phyloP scores from a whole-genome alignment of 805 yeast species.

The Starmerella vaccinii region DNA sequence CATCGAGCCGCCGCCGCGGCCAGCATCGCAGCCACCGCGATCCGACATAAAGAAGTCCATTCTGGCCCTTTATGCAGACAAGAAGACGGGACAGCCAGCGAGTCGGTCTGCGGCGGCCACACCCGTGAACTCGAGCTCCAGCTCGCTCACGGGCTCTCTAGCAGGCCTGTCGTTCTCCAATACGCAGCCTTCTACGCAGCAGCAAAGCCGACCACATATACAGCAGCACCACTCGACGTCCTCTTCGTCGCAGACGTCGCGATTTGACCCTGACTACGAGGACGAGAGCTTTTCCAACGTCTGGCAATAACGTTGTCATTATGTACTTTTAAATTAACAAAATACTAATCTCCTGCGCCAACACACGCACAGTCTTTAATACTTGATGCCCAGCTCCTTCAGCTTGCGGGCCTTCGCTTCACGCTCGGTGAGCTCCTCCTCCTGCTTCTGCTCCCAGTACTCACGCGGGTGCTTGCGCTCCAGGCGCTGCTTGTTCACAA shows the following conservation, averaged over 20 bases:
- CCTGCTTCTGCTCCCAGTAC: slow-evolving; percentile 46
- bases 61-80: slow-evolving; percentile 57
- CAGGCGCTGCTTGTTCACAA: slow-evolving; percentile 42
- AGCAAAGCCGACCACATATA: not conserved
- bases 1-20: slow-evolving; percentile 7
- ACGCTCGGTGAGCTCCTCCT: slow-evolving; percentile 37
- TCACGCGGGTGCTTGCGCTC: slow-evolving; percentile 49
- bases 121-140: not conserved
- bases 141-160: not conserved
- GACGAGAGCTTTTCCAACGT: slow-evolving; percentile 21
- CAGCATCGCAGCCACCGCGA: slow-evolving; percentile 34
- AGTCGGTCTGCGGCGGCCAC: slow-evolving; percentile 7
- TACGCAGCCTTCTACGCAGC: not conserved
- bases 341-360: not conserved
- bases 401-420: slow-evolving; percentile 41
- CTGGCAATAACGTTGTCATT: slow-evolving; percentile 13
- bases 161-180: slow-evolving; percentile 1
- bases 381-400: slow-evolving; percentile 51
- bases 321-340: not conserved
- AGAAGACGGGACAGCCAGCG: slow-evolving; percentile 5
- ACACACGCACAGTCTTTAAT: too few relatives aligned
- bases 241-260: not conserved
- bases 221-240: not conserved
- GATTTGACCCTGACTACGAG: slow-evolving; percentile 11
- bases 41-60: slow-evolving; percentile 90